phyloP scores from a whole-genome alignment of 371 early-diverging fungal species.

The Saksenaea vasiformis region DNA sequence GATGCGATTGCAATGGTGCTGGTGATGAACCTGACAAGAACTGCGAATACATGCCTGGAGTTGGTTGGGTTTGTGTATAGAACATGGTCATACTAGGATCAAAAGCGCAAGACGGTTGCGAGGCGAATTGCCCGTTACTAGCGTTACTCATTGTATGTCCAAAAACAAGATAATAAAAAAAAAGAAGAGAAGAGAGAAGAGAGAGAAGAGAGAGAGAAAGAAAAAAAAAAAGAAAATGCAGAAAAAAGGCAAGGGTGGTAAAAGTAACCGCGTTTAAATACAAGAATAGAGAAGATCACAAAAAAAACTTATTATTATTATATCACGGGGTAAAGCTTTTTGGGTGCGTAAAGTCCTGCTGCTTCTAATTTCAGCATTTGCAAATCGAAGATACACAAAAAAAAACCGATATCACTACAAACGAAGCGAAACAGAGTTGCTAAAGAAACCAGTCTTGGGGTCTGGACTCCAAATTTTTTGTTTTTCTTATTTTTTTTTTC shows the following conservation, averaged over 20 bases:
- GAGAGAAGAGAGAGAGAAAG: not conserved
- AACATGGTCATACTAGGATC: not conserved
- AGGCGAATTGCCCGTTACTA: not conserved
- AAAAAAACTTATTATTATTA: not conserved
- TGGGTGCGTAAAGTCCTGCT: not conserved
- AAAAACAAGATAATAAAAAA: not conserved
- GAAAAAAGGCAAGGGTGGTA: not conserved
- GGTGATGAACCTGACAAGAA: slow-evolving; percentile 9
- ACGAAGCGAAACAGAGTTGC: not conserved
- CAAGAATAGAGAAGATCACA: not conserved
- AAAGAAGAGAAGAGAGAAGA: not conserved
- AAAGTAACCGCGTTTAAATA: not conserved
- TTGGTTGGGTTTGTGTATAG: not conserved
- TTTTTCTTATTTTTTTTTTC: no score
- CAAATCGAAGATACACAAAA: no score
- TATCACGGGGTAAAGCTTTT: no score
- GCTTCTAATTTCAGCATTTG: not conserved
- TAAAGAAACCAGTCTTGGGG: no score
- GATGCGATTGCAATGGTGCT: slow-evolving; percentile 8
- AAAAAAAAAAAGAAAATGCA: slow-evolving; percentile 1
- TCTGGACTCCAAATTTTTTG: no score
- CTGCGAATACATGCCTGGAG: not conserved
- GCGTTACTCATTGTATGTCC: not conserved
- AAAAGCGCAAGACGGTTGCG: not conserved
- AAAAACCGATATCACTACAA: not conserved